Evolutionary conservation across 805 yeast genomes (phyloP).

Genomic region (Starmerella scarabaei): DNA sequence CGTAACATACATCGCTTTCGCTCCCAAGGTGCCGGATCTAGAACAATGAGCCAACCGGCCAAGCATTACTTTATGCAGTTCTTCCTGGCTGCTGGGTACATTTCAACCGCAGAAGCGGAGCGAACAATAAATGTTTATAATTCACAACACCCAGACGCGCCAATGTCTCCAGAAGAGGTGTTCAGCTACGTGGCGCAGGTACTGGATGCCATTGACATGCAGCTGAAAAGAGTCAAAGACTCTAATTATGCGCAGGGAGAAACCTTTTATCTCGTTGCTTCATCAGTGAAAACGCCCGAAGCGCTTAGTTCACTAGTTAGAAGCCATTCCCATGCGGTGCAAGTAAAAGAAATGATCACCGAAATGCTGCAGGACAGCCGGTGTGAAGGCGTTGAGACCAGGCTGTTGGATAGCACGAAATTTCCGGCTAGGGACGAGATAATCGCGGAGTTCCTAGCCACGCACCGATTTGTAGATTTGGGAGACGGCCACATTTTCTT

Average conservation of each 20-base stretch:
- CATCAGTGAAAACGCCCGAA: neutral
- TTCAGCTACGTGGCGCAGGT: neutral
- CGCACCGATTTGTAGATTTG: neutral
- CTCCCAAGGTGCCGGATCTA: too few species aligned
- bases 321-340: neutral
- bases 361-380: neutral
- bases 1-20: too few species aligned
- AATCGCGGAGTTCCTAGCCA: neutral
- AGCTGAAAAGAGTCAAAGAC: neutral
- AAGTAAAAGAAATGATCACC: too few species aligned
- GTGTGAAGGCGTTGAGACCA: neutral
- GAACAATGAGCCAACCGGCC: too few species aligned
- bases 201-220: neutral
- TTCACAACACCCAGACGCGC: too few species aligned
- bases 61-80: too few species aligned
- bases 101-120: too few species aligned
- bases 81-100: too few species aligned
- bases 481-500: neutral
- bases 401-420: neutral
- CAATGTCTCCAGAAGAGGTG: neutral
- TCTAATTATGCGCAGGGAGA: neutral
- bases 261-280: neutral
- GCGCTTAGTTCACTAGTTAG: neutral
- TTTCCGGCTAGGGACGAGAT: neutral
- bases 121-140: too few species aligned